These are phyloP conservation scores for Psophocarpus tetragonolobus DNA, from an alignment of 306 rosid species.

Conservation along the genomic window DNA sequence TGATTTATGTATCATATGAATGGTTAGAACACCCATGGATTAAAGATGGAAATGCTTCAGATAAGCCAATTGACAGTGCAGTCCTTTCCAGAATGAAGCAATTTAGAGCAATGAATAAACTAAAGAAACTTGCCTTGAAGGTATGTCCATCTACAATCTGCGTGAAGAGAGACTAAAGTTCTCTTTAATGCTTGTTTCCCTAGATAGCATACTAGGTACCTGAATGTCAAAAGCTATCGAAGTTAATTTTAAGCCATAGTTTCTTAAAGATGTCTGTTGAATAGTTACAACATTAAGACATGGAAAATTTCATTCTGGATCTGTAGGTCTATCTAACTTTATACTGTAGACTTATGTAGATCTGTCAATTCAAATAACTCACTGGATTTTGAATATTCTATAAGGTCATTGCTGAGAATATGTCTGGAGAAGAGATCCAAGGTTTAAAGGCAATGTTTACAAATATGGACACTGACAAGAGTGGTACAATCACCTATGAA, in stretches of 20 bases:
- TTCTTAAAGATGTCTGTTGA: background rate
- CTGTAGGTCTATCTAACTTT: background rate
- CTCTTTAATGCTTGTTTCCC: background rate
- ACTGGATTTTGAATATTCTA: constrained; percentile 11
- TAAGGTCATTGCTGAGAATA: constrained; percentile 91
- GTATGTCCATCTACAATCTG: constrained; percentile 35
- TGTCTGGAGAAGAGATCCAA: constrained; percentile 87
- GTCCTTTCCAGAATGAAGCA: constrained; percentile 97
- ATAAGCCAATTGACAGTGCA: constrained; percentile 89
- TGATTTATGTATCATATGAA: constrained; percentile 34
- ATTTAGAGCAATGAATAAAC: constrained; percentile 92
- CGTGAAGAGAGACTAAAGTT: constrained; percentile 6
- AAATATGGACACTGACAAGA: constrained; percentile 86
- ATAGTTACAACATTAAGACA: background rate
- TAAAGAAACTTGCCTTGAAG: constrained; percentile 90
- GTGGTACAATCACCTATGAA: constrained; percentile 87
- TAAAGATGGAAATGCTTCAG: constrained; percentile 81
- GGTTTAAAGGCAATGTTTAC: constrained; percentile 89
- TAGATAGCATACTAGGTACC: constrained; percentile 1
- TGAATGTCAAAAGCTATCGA: background rate
- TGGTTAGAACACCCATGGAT: constrained; percentile 88
- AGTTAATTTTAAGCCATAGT: background rate
- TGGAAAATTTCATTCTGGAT: background rate
- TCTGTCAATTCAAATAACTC: background rate
- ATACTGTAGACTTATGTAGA: background rate